phyloP scores from a whole-genome alignment of 768 basidiomycete genomes.

The Naematelia aurantialba region DNA sequence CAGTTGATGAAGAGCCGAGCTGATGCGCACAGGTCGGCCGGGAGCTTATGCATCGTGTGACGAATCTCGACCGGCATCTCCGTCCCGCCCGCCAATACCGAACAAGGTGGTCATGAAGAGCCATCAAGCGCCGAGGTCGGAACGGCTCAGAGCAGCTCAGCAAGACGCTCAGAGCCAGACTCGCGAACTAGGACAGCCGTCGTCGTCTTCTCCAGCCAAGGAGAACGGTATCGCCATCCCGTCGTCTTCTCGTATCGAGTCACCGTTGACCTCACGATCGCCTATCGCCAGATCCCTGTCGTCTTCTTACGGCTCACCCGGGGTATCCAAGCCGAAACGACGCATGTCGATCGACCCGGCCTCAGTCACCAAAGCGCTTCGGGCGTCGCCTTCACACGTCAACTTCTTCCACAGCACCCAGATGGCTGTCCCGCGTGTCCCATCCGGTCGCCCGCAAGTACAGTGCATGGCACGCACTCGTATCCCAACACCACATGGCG shows the following conservation, averaged over 20 bases:
- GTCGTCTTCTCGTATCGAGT: not conserved
- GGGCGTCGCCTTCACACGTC: slow-evolving; percentile 20
- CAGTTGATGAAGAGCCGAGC: not conserved
- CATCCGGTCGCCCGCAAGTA: slow-evolving; percentile 57
- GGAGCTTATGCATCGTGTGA: slow-evolving; percentile 48
- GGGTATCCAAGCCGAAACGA: slow-evolving; percentile 17
- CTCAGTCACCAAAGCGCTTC: slow-evolving; percentile 34
- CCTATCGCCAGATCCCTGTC: slow-evolving; percentile 5
- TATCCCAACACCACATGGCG: slow-evolving; percentile 92
- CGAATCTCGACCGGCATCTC: slow-evolving; percentile 34
- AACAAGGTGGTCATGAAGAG: slow-evolving; percentile 28
- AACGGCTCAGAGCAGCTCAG: slow-evolving; percentile 31
- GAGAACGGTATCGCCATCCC: slow-evolving; percentile 1
- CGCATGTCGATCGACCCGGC: slow-evolving; percentile 46
- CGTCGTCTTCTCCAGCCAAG: not conserved
- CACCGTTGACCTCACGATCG: slow-evolving; percentile 1
- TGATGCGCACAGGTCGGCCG: slow-evolving; percentile 28
- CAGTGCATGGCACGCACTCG: slow-evolving; percentile 96
- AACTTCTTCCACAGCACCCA: slow-evolving; percentile 19
- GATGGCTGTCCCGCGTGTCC: slow-evolving; percentile 9
- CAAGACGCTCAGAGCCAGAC: slow-evolving; percentile 18
- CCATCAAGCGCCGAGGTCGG: slow-evolving; percentile 43
- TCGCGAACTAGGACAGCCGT: not conserved
- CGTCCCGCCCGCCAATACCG: slow-evolving; percentile 13
- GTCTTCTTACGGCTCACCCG: slow-evolving; percentile 10